phyloP scores from a whole-genome alignment of 176 grass and related monocot species.

The Sorghum bicolor region DNA sequence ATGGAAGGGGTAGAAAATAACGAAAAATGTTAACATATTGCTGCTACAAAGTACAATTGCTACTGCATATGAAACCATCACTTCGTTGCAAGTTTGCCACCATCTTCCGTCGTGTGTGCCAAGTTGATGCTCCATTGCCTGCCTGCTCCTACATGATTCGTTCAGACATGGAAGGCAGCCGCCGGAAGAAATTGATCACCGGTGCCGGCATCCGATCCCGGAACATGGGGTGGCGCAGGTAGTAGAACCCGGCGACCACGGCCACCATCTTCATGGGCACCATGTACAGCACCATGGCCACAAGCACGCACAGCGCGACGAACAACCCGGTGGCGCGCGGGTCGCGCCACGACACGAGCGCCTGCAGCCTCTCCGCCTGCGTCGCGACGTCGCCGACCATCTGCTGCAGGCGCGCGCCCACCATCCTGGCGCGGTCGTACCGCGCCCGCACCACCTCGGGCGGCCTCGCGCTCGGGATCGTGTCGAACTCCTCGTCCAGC shows the following conservation, averaged over 20 bases:
- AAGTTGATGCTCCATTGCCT: neutral
- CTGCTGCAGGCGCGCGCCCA: constrained; percentile 70
- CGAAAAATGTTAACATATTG: neutral
- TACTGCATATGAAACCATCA: neutral
- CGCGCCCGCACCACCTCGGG: constrained; percentile 63
- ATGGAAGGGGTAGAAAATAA: neutral
- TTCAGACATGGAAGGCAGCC: constrained; percentile 75
- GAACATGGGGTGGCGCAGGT: constrained; percentile 86
- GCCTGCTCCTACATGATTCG: constrained; percentile 52
- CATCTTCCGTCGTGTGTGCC: neutral
- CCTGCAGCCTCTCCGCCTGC: constrained; percentile 85
- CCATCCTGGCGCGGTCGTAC: constrained; percentile 61
- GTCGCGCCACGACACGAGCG: constrained; percentile 84
- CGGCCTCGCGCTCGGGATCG: constrained; percentile 48
- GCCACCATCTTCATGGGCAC: constrained; percentile 58
- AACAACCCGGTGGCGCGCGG: constrained; percentile 84
- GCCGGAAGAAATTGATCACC: constrained; percentile 75
- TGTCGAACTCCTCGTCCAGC: constrained; percentile 93
- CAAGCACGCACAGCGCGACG: constrained; percentile 54
- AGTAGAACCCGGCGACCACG: constrained; percentile 62
- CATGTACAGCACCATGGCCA: constrained; percentile 64
- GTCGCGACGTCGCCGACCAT: constrained; percentile 84
- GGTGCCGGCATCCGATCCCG: constrained; percentile 57
- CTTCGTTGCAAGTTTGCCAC: neutral
- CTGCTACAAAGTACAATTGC: too few relatives aligned